phyloP scores from a whole-genome alignment of 78 protist species.

The Dictyostelium intermedium region DNA sequence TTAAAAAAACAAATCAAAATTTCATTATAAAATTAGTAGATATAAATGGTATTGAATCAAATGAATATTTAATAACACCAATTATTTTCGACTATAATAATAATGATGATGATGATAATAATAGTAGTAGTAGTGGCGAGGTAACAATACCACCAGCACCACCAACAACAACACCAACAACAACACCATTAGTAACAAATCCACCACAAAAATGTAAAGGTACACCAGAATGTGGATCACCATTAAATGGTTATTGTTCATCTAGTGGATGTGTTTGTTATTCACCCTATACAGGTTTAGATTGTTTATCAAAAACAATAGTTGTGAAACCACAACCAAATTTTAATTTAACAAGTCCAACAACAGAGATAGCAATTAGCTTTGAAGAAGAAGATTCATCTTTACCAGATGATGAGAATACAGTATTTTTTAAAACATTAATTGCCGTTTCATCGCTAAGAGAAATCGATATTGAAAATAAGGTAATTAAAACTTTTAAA shows the following conservation, averaged over 20 bases:
- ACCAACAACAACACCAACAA: neutral
- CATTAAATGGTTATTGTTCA: neutral
- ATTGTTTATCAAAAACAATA: neutral
- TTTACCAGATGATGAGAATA: neutral
- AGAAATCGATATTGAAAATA: neutral
- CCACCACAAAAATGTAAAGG: neutral
- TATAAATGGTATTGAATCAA: neutral
- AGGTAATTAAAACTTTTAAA: neutral
- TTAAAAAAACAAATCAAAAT: neutral
- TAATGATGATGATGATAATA: neutral
- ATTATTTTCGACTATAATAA: neutral
- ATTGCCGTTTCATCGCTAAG: neutral
- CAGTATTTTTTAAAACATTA: neutral
- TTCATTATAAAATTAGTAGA: neutral
- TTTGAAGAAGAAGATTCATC: neutral
- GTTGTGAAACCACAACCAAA: neutral
- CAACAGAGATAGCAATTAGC: neutral
- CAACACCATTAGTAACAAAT: neutral
- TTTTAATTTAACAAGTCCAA: neutral
- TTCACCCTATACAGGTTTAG: neutral
- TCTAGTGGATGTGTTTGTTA: neutral
- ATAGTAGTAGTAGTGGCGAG: neutral
- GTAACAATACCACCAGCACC: neutral
- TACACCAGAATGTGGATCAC: neutral
- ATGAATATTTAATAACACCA: neutral